Conservation (phyloP, 2,329 filamentous ascomycete species). For the Samsoniella hepiali region DNA sequence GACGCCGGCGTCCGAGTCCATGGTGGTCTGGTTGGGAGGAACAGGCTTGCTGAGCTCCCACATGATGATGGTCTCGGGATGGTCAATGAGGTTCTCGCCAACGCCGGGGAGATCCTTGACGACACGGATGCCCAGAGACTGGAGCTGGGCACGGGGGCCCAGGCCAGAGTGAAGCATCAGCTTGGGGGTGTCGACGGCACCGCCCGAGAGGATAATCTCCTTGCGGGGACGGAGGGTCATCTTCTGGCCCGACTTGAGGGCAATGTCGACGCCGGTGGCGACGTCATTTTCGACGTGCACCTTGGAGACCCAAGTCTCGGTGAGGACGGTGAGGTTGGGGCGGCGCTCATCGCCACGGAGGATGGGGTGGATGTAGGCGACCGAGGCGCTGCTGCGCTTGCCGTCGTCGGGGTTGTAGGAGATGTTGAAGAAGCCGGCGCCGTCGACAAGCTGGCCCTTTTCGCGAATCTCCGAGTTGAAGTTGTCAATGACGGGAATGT, state of each 20-base stretch:
- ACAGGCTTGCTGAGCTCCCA: conserved; percentile 78
- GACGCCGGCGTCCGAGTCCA: conserved; percentile 86
- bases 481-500: conserved; percentile 78
- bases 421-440: conserved; percentile 87
- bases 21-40: conserved; percentile 77
- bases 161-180: conserved; percentile 57
- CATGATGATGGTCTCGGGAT: conserved; percentile 59
- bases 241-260: conserved; percentile 50
- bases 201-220: conserved; percentile 78
- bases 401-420: conserved; percentile 89
- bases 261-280: conserved; percentile 72
- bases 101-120: conserved; percentile 57
- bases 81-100: conserved; percentile 59
- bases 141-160: conserved; percentile 52
- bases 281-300: conserved; percentile 68
- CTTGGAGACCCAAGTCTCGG: conserved; percentile 82
- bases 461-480: conserved; percentile 82
- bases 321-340: conserved; percentile 80
- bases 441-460: conserved; percentile 68
- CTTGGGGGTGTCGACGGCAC: conserved; percentile 77
- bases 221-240: conserved; percentile 60
- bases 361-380: conserved; percentile 91
- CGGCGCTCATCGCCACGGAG: conserved; percentile 77
- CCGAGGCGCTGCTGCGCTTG: conserved; percentile 77
- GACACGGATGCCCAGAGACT: conserved; percentile 51